These are phyloP conservation scores for Plasmodium knowlesi DNA, from an alignment of 169 alveolate species.

Conservation along the genomic window DNA sequence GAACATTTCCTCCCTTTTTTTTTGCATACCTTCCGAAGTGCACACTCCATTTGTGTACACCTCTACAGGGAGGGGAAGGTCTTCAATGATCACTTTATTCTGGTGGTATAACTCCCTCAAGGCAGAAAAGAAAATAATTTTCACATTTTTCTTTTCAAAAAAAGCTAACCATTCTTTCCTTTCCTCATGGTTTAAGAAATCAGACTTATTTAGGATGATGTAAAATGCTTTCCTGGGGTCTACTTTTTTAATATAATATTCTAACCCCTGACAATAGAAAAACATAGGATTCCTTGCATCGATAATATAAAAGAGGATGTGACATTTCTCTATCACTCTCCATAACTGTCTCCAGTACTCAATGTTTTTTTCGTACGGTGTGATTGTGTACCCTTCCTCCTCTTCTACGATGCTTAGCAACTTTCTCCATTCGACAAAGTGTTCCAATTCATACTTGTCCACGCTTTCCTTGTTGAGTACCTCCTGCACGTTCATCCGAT, in stretches of 20 bases:
- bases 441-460: constrained; percentile 78
- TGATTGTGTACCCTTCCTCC: constrained; percentile 90
- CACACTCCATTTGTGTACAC: background rate
- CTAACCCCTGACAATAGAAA: constrained; percentile 92
- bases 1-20: constrained; percentile 8
- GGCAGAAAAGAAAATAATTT: constrained; percentile 95
- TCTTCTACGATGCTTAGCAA: constrained; percentile 89
- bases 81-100: constrained; percentile 8
- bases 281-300: constrained; percentile 99
- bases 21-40: constrained; percentile 8
- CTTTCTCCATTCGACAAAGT: constrained; percentile 84
- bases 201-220: constrained; percentile 95
- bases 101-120: constrained; percentile 69
- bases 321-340: constrained; percentile 97
- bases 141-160: constrained; percentile 88
- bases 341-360: constrained; percentile 99
- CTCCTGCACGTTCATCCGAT: constrained; percentile 9
- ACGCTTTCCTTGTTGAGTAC: constrained; percentile 73
- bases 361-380: constrained; percentile 99
- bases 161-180: constrained; percentile 94
- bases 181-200: constrained; percentile 90
- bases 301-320: constrained; percentile 94
- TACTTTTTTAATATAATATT: constrained; percentile 91
- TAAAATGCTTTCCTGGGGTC: constrained; percentile 90
- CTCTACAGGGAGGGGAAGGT: background rate